Evolutionary conservation across 202 grass and related monocot genomes (phyloP).

Genomic region (Hordeum pubiflorum): DNA sequence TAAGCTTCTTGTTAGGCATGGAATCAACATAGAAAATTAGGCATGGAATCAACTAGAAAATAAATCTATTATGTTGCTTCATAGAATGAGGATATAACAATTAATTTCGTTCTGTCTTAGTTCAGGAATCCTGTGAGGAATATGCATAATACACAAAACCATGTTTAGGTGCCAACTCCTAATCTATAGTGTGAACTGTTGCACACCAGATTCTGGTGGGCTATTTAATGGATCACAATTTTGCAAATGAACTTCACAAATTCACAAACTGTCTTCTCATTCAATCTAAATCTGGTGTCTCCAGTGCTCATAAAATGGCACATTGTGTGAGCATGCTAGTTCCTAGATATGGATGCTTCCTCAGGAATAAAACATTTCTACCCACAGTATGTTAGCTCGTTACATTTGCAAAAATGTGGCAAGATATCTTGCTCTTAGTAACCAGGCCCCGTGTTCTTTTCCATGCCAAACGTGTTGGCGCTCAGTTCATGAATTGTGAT

Average conservation of each 20-base stretch:
- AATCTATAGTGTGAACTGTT: neutral
- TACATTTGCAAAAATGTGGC: constrained; percentile 7
- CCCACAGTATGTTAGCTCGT: neutral
- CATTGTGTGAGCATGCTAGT: neutral
- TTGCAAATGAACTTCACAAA: neutral
- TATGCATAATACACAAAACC: neutral
- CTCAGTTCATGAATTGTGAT: neutral
- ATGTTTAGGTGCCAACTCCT: constrained; percentile 7
- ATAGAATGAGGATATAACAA: neutral
- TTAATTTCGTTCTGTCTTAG: neutral
- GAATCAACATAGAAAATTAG: neutral
- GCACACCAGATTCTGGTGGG: neutral
- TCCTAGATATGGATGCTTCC: neutral
- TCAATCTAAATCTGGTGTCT: neutral
- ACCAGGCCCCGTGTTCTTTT: neutral
- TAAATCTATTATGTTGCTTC: neutral
- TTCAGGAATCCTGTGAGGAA: neutral
- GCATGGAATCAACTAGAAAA: neutral
- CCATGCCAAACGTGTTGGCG: neutral
- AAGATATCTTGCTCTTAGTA: neutral
- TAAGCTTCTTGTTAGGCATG: neutral
- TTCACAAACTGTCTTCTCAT: neutral
- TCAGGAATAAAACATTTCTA: neutral
- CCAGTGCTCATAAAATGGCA: neutral
- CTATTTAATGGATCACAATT: neutral